Evolutionary conservation across 768 basidiomycete species (phyloP).

Genomic region (Exidia glandulosa): DNA sequence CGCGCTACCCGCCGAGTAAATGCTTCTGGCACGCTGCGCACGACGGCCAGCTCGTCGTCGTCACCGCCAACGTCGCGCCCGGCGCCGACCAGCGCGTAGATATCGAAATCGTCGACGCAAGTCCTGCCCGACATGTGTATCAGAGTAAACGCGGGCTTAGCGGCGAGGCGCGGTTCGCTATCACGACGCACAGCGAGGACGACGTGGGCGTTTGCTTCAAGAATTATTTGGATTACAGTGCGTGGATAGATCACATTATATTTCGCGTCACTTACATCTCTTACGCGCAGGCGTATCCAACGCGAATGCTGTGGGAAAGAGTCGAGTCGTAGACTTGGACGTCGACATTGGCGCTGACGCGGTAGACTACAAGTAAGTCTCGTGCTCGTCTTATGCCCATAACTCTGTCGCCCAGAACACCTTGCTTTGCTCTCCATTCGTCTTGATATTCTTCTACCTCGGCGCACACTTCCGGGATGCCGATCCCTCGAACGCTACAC

Average conservation of each 20-base stretch:
- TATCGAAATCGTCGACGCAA: constrained; percentile 89
- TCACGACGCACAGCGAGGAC: constrained; percentile 87
- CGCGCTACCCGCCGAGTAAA: constrained; percentile 62
- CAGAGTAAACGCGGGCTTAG: constrained; percentile 80
- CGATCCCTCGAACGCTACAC: too few relatives aligned
- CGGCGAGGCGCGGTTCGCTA: constrained; percentile 83
- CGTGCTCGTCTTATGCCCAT: too few relatives aligned
- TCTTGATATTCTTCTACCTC: too few relatives aligned
- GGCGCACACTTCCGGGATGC: too few relatives aligned
- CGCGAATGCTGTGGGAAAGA: constrained; percentile 37
- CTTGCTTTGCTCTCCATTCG: too few relatives aligned
- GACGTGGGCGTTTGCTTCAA: constrained; percentile 94
- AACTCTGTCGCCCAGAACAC: too few relatives aligned
- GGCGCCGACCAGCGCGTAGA: constrained; percentile 75
- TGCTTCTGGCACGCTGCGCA: constrained; percentile 96
- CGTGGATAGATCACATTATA: constrained; percentile 18
- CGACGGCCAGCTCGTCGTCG: constrained; percentile 79
- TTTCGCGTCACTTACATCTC: neutral
- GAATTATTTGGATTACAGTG: constrained; percentile 68
- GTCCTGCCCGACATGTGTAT: constrained; percentile 76
- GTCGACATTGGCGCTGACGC: constrained; percentile 98
- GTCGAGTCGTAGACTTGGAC: constrained; percentile 79
- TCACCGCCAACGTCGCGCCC: constrained; percentile 84
- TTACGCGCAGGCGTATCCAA: constrained; percentile 32
- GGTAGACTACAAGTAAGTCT: constrained; percentile 90